Evolutionary conservation across 371 early-diverging fungal species (phyloP).

Genomic region (Actinomortierella ambigua): DNA sequence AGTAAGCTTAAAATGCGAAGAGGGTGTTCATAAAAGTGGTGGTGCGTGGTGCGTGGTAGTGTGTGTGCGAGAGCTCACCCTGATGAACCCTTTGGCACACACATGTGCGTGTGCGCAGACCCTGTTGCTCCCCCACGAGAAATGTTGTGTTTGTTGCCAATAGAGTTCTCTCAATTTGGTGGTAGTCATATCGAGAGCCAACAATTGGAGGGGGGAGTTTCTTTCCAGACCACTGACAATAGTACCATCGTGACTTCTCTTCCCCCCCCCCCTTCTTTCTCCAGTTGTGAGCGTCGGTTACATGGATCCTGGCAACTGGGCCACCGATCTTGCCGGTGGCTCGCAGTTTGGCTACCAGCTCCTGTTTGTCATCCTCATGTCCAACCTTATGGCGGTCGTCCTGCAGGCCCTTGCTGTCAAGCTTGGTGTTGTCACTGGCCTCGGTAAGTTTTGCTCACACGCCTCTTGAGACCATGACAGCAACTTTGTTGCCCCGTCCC

Average conservation of each 20-base stretch:
- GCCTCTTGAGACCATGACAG: neutral
- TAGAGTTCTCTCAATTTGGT: no score
- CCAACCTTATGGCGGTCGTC: slow-evolving; percentile 77
- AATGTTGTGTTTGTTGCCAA: no score
- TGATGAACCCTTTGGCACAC: no score
- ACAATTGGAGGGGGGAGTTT: no score
- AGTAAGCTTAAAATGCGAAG: slow-evolving; percentile 34
- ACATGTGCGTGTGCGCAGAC: no score
- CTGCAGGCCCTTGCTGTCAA: slow-evolving; percentile 80
- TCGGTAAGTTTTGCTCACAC: slow-evolving; percentile 41
- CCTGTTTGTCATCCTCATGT: slow-evolving; percentile 74
- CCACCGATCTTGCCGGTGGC: slow-evolving; percentile 75
- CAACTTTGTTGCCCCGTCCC: neutral
- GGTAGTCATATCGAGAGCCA: no score
- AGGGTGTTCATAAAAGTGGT: no score
- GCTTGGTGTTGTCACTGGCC: slow-evolving; percentile 77
- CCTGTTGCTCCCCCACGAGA: no score
- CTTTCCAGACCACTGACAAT: slow-evolving; percentile 1
- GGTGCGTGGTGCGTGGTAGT: no score
- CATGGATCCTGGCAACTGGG: slow-evolving; percentile 84
- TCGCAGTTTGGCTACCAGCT: slow-evolving; percentile 76
- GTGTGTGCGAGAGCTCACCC: no score
- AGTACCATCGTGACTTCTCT: neutral
- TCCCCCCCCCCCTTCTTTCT: neutral
- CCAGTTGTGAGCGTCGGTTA: slow-evolving; percentile 56